Percentiles rank a stretch among this genome's conserved stretches.
These are phyloP conservation scores for Fusarium proliferatum DNA, from an alignment of 2,329 filamentous ascomycete genomes.

Conservation along the genomic window DNA sequence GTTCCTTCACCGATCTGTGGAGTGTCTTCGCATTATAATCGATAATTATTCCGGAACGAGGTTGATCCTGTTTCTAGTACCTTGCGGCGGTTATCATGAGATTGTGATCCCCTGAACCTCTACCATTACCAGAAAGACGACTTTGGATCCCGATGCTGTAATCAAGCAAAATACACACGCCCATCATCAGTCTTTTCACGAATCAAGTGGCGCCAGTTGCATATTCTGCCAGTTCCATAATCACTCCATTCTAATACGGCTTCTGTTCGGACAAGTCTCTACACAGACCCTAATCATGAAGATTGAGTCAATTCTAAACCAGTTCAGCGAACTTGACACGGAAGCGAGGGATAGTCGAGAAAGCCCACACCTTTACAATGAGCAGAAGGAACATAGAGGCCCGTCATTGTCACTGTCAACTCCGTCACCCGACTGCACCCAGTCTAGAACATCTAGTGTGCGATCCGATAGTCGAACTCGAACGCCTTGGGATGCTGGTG, in stretches of 20 bases:
- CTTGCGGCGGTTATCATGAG: conserved; percentile 25
- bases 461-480: conserved; percentile 46
- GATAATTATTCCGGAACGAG: conserved; percentile 38
- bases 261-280: not conserved
- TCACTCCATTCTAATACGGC: conserved; percentile 12
- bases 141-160: conserved; percentile 18
- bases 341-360: conserved; percentile 17
- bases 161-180: conserved; percentile 22
- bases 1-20: conserved; percentile 10
- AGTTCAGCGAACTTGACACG: conserved; percentile 34
- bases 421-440: conserved; percentile 49
- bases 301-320: conserved; percentile 39
- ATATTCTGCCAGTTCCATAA: conserved; percentile 13
- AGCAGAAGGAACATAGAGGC: conserved; percentile 10
- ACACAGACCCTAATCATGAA: conserved; percentile 24
- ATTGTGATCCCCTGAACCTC: conserved; percentile 30
- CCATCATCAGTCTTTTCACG: conserved; percentile 4
- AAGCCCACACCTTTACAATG: conserved; percentile 6
- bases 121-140: conserved; percentile 21
- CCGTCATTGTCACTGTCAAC: conserved; percentile 46
- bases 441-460: conserved; percentile 39
- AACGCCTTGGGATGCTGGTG: conserved; percentile 64
- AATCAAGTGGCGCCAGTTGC: not conserved
- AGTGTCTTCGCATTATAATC: conserved; percentile 36
- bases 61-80: conserved; percentile 23